phyloP scores from a whole-genome alignment of 2,329 filamentous ascomycete species.

The Botryotinia calthae region DNA sequence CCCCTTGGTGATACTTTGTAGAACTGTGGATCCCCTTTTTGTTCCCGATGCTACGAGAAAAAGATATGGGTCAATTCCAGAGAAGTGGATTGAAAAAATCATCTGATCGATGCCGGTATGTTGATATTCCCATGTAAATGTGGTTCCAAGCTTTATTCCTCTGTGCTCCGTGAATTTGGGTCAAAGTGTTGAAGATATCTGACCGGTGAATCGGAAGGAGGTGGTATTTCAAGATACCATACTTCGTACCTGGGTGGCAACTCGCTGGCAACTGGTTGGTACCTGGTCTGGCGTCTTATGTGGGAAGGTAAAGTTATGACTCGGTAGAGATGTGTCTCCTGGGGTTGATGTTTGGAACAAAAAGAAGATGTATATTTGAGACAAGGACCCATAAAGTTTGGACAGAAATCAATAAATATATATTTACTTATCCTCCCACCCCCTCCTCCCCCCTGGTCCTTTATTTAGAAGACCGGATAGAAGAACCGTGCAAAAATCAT shows the following conservation, averaged over 20 bases:
- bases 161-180: not conserved
- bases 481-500: not conserved
- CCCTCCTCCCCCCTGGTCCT: not conserved
- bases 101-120: slow-evolving; percentile 1
- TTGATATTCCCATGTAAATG: not conserved
- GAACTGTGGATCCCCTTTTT: slow-evolving; percentile 8
- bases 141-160: not conserved
- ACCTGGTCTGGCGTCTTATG: not conserved
- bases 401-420: not conserved
- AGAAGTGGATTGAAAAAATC: slow-evolving; percentile 9
- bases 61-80: slow-evolving; percentile 15
- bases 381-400: slow-evolving; percentile 1
- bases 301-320: not conserved
- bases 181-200: not conserved
- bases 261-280: not conserved
- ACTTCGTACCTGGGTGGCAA: not conserved
- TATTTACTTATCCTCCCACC: not conserved
- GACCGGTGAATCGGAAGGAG: not conserved
- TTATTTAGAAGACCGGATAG: not conserved
- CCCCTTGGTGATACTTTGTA: slow-evolving; percentile 12
- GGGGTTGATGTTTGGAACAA: not conserved
- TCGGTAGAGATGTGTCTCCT: slow-evolving; percentile 3
- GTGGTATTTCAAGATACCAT: not conserved
- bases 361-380: slow-evolving; percentile 1
- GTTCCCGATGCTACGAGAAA: not conserved